Evolutionary conservation across 2,329 filamentous ascomycete species (phyloP).

Genomic region (Aspergillus quadrilineatus): DNA sequence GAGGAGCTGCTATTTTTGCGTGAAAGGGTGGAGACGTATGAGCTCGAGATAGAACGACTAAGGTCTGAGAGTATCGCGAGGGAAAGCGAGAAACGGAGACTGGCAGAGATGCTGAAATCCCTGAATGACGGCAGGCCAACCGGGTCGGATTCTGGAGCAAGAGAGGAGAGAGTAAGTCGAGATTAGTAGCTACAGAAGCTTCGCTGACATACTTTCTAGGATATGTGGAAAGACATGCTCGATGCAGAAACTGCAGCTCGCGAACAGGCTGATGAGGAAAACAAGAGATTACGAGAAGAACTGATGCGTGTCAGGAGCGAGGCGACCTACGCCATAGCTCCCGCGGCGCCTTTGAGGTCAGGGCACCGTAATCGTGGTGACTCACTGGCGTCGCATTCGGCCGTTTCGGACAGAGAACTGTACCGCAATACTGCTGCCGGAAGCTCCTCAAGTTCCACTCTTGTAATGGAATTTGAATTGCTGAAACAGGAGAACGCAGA

Average conservation of each 20-base stretch:
- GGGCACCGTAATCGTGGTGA: conserved; percentile 35
- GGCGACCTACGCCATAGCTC: conserved; percentile 28
- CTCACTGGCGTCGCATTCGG: conserved; percentile 42
- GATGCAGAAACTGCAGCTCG: conserved; percentile 87
- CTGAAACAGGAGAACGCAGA: conserved; percentile 91
- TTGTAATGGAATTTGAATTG: conserved; percentile 81
- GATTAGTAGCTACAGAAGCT: neutral
- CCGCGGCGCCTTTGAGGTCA: conserved; percentile 31
- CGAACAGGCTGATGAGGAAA: conserved; percentile 88
- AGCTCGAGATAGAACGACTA: conserved; percentile 78
- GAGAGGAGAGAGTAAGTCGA: conserved; percentile 47
- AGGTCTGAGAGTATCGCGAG: conserved; percentile 73
- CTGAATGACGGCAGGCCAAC: conserved; percentile 55
- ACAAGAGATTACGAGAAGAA: conserved; percentile 79
- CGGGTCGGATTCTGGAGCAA: conserved; percentile 50
- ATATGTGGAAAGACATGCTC: conserved; percentile 92
- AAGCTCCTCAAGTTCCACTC: conserved; percentile 64
- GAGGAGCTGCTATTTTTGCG: conserved; percentile 83
- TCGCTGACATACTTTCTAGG: conserved; percentile 43
- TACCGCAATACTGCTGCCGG: conserved; percentile 48
- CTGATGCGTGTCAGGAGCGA: conserved; percentile 65
- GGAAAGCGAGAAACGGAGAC: conserved; percentile 80
- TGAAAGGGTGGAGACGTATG: conserved; percentile 81
- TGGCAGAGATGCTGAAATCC: conserved; percentile 75
- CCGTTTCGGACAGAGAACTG: conserved; percentile 35